Base-by-base conservation (phyloP, 257 asterid genomes). In the Fraxinus americana region DNA sequence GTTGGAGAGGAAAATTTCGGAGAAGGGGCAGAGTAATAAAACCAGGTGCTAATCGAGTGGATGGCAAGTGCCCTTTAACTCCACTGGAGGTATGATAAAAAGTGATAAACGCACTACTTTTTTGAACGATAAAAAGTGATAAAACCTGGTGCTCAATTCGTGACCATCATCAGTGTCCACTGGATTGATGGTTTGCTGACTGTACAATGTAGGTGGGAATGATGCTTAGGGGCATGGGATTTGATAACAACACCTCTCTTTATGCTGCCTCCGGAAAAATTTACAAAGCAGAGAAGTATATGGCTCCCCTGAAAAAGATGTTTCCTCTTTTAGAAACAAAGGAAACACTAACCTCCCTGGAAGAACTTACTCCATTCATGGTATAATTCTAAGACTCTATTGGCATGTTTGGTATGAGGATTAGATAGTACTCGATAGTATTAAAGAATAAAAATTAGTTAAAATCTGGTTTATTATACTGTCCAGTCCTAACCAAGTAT, bases 181-280 rank as follows among this genome's bases (percentile, higher is more conserved):
- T 36, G 27, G 17, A 13, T 32, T 70, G 70, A 73, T 66, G 5
- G 29, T 74, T 70, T 25, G 19, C 54, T 36, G 38, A 70, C 25
- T 74, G 38, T 63, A 45, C 77, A 77, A 23, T 84, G 81, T 84
- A 93, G 99, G 99, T 95, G 4, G 99, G 99, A 59, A 91, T 95
- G 97, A 93, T 95, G 94, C 97, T 95, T 39, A 85, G 98, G 79
- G 99, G 99, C 21, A 95, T 93, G 99, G 99, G 99, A 78, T 95
- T 95, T 27, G 97, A 92, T 34, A 95, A 95, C 87, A 89, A 79
- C 36, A 90, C 99, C 78, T 84, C 97, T 74, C 81, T 95, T 67
- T 95, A 85, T 38, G 99, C 93, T 41, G 99, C 99, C n/a, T 96
- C 99, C 8, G 99, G 99, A 5, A 92, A 90, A 86, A 92, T 95